A percentile compares a stretch with the other conserved stretches of the same genome.
These are phyloP conservation scores for Ustilago lituana DNA, from an alignment of 1,284 basidiomycete species.

Conservation along the genomic window DNA sequence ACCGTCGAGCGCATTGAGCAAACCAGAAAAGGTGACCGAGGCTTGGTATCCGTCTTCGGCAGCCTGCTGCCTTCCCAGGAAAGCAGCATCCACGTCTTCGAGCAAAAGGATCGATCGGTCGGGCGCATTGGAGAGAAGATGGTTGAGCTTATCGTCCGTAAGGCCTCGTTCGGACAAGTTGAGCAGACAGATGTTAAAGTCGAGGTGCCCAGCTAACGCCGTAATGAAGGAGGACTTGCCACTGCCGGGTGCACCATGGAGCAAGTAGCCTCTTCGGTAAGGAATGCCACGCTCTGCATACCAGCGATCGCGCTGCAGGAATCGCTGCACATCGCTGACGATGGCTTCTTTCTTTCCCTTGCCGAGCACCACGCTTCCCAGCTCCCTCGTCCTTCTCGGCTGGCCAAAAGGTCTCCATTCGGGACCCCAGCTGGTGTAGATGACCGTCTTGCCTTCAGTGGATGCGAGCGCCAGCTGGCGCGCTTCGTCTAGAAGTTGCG, in stretches of 20 bases:
- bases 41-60: slow-evolving; percentile 63
- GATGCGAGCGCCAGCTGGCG: slow-evolving; percentile 83
- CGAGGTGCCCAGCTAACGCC: slow-evolving; percentile 88
- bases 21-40: slow-evolving; percentile 94
- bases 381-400: slow-evolving; percentile 84
- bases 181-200: slow-evolving; percentile 91
- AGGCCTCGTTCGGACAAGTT: slow-evolving; percentile 96
- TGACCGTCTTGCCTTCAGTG: slow-evolving; percentile 92
- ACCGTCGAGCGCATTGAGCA: slow-evolving; percentile 95
- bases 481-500: slow-evolving; percentile 84
- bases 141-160: slow-evolving; percentile 95
- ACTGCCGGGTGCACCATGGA: slow-evolving; percentile 95
- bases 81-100: slow-evolving; percentile 98
- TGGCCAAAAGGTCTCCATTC: slow-evolving; percentile 97
- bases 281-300: slow-evolving; percentile 98
- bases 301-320: slow-evolving; percentile 87
- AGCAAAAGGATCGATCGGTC: slow-evolving; percentile 91
- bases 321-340: slow-evolving; percentile 81
- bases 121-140: slow-evolving; percentile 90
- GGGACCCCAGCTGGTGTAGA: slow-evolving; percentile 94
- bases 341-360: slow-evolving; percentile 82
- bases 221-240: slow-evolving; percentile 99
- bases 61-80: slow-evolving; percentile 70
- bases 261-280: slow-evolving; percentile 92
- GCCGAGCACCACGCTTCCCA: slow-evolving; percentile 90